These are phyloP conservation scores for Magnaporthiopsis rhizophila DNA, from an alignment of 2,329 filamentous ascomycete species.

Conservation along the genomic window DNA sequence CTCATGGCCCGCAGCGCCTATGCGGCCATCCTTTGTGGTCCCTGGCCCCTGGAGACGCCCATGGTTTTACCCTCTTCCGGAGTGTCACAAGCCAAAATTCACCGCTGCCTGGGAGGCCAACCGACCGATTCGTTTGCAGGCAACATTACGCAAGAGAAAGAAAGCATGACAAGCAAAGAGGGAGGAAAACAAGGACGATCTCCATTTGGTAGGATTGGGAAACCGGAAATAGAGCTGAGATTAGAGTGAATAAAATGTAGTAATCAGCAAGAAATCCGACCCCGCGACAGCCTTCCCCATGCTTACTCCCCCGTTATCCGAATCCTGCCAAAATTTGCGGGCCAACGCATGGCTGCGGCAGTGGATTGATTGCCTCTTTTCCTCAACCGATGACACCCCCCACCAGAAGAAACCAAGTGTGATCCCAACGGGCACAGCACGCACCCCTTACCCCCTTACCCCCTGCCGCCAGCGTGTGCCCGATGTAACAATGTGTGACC, in stretches of 20 bases:
- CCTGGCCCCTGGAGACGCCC: too few species aligned
- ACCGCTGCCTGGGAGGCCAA: neutral
- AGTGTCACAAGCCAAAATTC: neutral
- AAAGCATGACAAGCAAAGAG: neutral
- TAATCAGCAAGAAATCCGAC: neutral
- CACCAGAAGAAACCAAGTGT: neutral
- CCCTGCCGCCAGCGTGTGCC: neutral
- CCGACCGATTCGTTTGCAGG: neutral
- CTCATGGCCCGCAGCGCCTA: neutral
- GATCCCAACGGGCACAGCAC: neutral
- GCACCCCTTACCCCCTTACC: neutral
- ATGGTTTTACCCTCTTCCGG: neutral
- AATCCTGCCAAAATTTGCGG: neutral
- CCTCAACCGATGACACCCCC: neutral
- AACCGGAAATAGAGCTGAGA: neutral
- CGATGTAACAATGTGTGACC: neutral
- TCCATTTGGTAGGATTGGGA: neutral
- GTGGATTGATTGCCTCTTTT: neutral
- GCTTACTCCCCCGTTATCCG: neutral
- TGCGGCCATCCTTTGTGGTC: neutral
- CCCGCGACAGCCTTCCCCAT: neutral
- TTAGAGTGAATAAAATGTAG: too few species aligned
- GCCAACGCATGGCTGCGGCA: neutral
- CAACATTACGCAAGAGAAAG: neutral
- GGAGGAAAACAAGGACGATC: neutral